Conservation (phyloP, 257 asterid genomes). For the Haberlea rhodopensis region DNA sequence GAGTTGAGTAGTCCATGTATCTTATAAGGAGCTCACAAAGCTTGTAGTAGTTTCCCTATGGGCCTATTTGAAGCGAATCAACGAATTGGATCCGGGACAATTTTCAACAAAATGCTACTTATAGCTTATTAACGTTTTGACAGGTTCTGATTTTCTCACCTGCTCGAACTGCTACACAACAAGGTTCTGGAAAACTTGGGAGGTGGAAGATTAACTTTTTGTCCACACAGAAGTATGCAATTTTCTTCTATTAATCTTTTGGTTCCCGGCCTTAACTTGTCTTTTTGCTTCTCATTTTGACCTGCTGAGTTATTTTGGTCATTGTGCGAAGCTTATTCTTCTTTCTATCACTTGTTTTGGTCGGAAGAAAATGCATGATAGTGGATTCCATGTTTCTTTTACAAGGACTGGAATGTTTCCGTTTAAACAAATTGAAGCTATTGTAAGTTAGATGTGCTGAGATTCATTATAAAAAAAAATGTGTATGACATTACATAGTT, state of each 20-base stretch:
- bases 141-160: constrained; percentile 90
- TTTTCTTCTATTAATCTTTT: background rate
- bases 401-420: background rate
- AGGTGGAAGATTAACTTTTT: constrained; percentile 90
- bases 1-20: too few relatives aligned
- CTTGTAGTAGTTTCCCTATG: too few relatives aligned
- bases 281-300: too few relatives aligned
- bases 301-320: background rate
- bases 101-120: too few relatives aligned
- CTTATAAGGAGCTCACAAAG: too few relatives aligned
- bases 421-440: background rate
- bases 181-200: constrained; percentile 97
- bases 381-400: background rate
- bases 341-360: background rate
- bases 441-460: constrained; percentile 7
- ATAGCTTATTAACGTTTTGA: constrained; percentile 16
- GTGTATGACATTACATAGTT: background rate
- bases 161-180: constrained; percentile 94
- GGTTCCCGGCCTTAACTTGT: background rate
- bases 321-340: background rate
- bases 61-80: too few relatives aligned
- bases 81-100: too few relatives aligned
- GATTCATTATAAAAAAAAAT: background rate
- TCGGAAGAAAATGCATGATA: background rate
- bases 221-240: constrained; percentile 84